Percentiles rank a stretch among this genome's conserved stretches.
phyloP scores from a whole-genome alignment of 345 rosid genomes.

The Eucalyptus sideroxylon region DNA sequence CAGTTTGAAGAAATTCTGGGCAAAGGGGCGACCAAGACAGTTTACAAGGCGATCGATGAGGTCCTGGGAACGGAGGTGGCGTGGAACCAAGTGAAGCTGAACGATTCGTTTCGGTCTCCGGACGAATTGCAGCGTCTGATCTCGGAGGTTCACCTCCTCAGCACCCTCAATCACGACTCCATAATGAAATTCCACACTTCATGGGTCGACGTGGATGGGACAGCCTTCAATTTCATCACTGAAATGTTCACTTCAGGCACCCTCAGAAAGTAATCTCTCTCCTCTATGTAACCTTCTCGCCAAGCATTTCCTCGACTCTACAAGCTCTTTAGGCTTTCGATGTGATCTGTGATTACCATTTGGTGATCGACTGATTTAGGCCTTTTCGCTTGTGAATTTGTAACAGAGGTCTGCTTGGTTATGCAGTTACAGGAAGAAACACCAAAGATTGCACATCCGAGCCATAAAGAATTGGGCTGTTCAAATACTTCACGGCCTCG shows the following conservation, averaged over 20 bases:
- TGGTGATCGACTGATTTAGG: neutral
- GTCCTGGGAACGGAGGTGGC: slow-evolving; percentile 85
- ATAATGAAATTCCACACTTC: slow-evolving; percentile 55
- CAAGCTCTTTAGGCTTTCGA: neutral
- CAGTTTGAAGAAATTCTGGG: slow-evolving; percentile 80
- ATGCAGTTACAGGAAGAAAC: slow-evolving; percentile 64
- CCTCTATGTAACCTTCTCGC: neutral
- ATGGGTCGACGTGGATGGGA: slow-evolving; percentile 67
- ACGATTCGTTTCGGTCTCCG: slow-evolving; percentile 50
- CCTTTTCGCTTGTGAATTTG: neutral
- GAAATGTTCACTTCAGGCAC: slow-evolving; percentile 92
- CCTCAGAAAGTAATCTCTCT: slow-evolving; percentile 50
- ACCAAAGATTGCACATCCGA: slow-evolving; percentile 43
- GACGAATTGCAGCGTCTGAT: slow-evolving; percentile 67
- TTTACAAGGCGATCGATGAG: slow-evolving; percentile 85
- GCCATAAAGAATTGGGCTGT: slow-evolving; percentile 85
- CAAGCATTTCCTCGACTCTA: neutral
- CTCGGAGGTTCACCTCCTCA: slow-evolving; percentile 86
- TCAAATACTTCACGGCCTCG: slow-evolving; percentile 72
- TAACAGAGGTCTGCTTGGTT: neutral
- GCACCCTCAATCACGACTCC: slow-evolving; percentile 58
- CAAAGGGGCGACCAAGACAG: slow-evolving; percentile 90
- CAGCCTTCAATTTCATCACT: slow-evolving; percentile 82
- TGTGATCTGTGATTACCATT: neutral
- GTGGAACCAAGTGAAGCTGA: slow-evolving; percentile 84